Evolutionary conservation across 75 land plant species (phyloP).

Genomic region (Isoetes taiwanensis): DNA sequence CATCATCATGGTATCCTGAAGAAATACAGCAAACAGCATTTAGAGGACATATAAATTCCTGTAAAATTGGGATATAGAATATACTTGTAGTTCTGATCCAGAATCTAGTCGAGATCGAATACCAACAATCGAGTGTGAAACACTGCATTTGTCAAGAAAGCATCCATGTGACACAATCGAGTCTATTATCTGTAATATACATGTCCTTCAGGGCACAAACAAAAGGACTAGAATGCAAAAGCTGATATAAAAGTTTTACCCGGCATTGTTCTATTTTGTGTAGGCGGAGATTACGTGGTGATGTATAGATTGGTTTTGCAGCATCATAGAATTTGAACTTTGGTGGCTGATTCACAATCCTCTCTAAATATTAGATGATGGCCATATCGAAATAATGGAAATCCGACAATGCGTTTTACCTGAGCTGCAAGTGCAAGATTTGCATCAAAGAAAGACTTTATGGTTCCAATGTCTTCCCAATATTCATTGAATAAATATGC

Average conservation of each 20-base stretch:
- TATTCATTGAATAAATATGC: constrained; percentile 81
- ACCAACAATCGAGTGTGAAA: constrained; percentile 77
- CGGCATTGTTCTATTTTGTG: constrained; percentile 61
- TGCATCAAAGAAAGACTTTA: constrained; percentile 73
- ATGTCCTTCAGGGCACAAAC: no score
- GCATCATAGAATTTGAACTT: constrained; percentile 90
- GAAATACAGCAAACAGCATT: background rate
- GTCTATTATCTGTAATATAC: constrained; percentile 67
- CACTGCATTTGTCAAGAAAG: constrained; percentile 49
- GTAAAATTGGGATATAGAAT: background rate
- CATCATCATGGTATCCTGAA: constrained; percentile 80
- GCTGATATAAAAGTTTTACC: no score
- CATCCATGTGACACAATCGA: constrained; percentile 97
- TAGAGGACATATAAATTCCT: background rate
- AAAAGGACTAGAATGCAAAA: no score
- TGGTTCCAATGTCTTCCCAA: constrained; percentile 86
- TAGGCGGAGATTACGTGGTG: constrained; percentile 77
- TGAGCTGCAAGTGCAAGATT: constrained; percentile 71
- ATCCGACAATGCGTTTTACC: constrained; percentile 22
- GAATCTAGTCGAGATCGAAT: constrained; percentile 66
- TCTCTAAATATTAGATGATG: background rate
- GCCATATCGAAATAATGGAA: background rate
- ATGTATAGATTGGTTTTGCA: constrained; percentile 82
- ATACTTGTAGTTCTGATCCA: constrained; percentile 62
- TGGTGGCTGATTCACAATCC: constrained; percentile 43